phyloP scores from a whole-genome alignment of 2,329 filamentous ascomycete species.

The Leptographium lundbergii region DNA sequence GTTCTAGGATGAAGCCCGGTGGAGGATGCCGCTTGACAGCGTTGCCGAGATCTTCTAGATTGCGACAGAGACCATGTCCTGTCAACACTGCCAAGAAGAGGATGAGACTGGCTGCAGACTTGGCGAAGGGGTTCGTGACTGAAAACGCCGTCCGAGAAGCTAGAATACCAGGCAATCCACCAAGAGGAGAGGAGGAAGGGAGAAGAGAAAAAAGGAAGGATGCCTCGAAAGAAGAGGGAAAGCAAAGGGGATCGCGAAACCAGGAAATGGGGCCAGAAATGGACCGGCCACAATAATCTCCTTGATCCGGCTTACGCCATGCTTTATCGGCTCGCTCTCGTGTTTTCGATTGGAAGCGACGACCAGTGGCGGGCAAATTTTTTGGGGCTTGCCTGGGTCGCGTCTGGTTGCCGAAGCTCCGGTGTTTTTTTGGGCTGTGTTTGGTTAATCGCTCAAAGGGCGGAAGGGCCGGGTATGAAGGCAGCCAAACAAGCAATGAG shows the following conservation, averaged over 20 bases:
- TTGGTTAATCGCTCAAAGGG: not conserved
- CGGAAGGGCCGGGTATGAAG: not conserved
- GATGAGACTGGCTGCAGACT: not conserved
- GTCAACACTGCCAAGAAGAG: not conserved
- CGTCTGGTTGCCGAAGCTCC: conserved; percentile 2
- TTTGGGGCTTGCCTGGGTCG: not conserved
- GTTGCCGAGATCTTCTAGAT: not conserved
- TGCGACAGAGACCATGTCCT: not conserved
- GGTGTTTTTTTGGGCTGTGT: not conserved
- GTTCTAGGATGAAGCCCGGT: not conserved
- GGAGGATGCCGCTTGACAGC: not conserved
- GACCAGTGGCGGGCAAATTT: not conserved
- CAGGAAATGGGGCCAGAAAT: not conserved
- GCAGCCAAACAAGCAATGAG: not conserved
- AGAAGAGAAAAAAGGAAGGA: not conserved
- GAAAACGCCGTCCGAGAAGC: not conserved
- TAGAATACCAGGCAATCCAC: not conserved
- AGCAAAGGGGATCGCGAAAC: not conserved
- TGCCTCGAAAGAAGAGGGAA: not conserved
- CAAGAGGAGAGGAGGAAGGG: not conserved
- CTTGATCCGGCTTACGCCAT: not conserved
- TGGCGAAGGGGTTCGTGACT: not conserved
- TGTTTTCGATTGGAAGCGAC: conserved; percentile 1
- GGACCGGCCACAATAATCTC: not conserved
- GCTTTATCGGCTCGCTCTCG: not conserved